Base-by-base conservation (phyloP, 108 stramenopile genomes). In the Cyclotella sp. region DNA sequence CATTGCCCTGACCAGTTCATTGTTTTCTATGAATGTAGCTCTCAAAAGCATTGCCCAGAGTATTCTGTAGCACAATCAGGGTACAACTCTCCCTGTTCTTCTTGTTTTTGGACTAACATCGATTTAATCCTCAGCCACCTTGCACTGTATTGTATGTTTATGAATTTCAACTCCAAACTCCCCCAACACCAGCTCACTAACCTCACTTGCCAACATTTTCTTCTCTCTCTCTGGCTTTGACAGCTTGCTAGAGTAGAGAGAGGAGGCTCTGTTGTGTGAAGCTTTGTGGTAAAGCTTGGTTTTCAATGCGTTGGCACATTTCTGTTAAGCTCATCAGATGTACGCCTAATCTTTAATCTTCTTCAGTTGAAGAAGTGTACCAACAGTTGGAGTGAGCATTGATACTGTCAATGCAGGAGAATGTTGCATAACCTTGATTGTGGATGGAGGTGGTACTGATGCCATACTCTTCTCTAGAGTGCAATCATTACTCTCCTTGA, bases 101-200 rank as follows among this genome's bases (percentile, higher is more conserved):
- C 9, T 59, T 12, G 5, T 59, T 59, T 59, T 59, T 9, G 58
- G 58, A 29, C 58, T 59, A 1, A 59, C 58, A 26, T 12, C 58
- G 13, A 59, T 59, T 59, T 12, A 4, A 27, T 59, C 26, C 58
- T 59, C 58, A 26, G 58, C 19, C 26, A 59, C 58, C 26, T 59
- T 2, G 13, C 58, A 12, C 19, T 59, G 26, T 26, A 59, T 59
- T 59, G 58, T 59, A 27, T 4, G 19, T 3, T 27, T 59, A 6
- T 4, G 13, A 59, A 59, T 59, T 27, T 59, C 24, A 27, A 59
- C 58, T 59, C 58, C 58, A 27, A 26, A 27, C 58, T 59, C 58
- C 26, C 26, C 58, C 5, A 59, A 27, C 58, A 59, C 58, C 58
- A 59, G 27, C 58, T 59, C 13, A 12, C 58, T 59, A 59, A 59